Evolutionary conservation across 31 red algal species (phyloP).

Genomic region (Bonnemaisonia californica): DNA sequence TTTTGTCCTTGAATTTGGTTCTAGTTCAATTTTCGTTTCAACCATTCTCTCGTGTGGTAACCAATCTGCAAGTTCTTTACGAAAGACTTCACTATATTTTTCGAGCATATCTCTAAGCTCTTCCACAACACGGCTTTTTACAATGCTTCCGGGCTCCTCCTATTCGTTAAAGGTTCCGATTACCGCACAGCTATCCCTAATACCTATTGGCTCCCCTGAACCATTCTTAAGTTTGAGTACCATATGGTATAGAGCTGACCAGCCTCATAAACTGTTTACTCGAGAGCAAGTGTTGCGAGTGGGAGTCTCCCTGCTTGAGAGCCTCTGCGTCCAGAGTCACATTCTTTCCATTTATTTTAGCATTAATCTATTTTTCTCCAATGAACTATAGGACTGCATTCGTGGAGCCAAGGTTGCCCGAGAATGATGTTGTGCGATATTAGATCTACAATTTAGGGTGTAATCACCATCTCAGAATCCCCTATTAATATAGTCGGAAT

Average conservation of each 20-base stretch:
- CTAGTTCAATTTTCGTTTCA: background rate
- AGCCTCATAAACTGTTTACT: constrained; percentile 31
- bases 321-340: constrained; percentile 46
- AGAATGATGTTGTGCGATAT: constrained; percentile 33
- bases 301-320: constrained; percentile 36
- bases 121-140: background rate
- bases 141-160: background rate
- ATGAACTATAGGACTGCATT: constrained; percentile 39
- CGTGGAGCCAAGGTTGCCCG: constrained; percentile 25
- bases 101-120: background rate
- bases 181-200: background rate
- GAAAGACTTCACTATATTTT: background rate
- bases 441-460: constrained; percentile 22
- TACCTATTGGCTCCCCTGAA: background rate
- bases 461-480: constrained; percentile 1
- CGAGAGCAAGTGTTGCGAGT: constrained; percentile 6
- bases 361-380: constrained; percentile 24
- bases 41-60: background rate
- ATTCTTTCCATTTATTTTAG: constrained; percentile 2
- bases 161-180: background rate
- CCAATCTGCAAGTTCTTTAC: background rate
- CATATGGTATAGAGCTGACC: constrained; percentile 1
- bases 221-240: background rate
- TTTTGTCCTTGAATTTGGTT: background rate
- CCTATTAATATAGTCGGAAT: constrained; percentile 21